Conservation (phyloP, 2,329 filamentous ascomycete genomes). For the Cordyceps pruinosa region DNA sequence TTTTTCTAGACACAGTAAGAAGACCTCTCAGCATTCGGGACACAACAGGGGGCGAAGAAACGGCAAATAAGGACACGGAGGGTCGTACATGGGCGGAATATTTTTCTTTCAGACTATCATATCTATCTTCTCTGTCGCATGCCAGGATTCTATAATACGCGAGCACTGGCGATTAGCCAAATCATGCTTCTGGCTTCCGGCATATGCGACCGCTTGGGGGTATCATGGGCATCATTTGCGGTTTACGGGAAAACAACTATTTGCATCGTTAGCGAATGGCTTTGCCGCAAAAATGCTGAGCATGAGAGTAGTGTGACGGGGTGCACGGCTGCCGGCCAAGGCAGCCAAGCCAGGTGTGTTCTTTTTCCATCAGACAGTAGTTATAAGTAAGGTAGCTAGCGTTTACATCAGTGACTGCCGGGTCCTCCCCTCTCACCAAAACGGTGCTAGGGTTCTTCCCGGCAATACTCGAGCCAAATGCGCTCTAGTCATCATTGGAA, state of each 20-base stretch:
- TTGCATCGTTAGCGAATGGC: slow-evolving; percentile 3
- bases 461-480: slow-evolving; percentile 99
- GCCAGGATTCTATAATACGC: slow-evolving; percentile 68
- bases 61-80: slow-evolving; percentile 17
- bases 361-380: slow-evolving; percentile 69
- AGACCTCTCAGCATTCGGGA: slow-evolving; percentile 45
- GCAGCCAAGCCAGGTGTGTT: slow-evolving; percentile 6
- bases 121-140: slow-evolving; percentile 88
- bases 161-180: slow-evolving; percentile 1
- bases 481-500: slow-evolving; percentile 98
- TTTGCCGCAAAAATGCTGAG: background rate
- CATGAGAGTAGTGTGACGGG: background rate
- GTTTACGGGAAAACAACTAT: slow-evolving; percentile 4
- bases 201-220: slow-evolving; percentile 11
- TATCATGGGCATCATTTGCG: slow-evolving; percentile 11
- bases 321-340: slow-evolving; percentile 10
- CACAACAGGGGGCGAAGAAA: slow-evolving; percentile 15
- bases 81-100: slow-evolving; percentile 76
- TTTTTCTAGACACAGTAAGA: slow-evolving; percentile 51
- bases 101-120: slow-evolving; percentile 70
- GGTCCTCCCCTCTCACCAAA: slow-evolving; percentile 63
- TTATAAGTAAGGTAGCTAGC: slow-evolving; percentile 85
- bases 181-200: slow-evolving; percentile 3
- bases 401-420: slow-evolving; percentile 94
- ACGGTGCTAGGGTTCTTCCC: slow-evolving; percentile 56